A percentile compares a stretch with the other conserved stretches of the same genome.
phyloP scores from a whole-genome alignment of 495 filamentous ascomycete genomes.

The Venustampulla echinocandica region DNA sequence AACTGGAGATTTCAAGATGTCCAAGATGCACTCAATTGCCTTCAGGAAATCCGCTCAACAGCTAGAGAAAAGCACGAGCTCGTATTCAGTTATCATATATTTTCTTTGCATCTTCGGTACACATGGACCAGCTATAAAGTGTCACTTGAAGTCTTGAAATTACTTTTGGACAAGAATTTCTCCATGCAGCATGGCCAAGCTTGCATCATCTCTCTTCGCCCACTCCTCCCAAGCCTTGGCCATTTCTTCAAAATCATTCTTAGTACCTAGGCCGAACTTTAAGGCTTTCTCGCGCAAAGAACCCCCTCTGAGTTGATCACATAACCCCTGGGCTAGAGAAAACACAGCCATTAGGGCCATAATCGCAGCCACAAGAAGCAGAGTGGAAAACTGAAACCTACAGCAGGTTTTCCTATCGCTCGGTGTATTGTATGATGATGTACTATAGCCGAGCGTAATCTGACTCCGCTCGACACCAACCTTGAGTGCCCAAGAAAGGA shows the following conservation, averaged over 20 bases:
- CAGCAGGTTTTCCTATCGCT: constrained; percentile 31
- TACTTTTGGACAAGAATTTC: constrained; percentile 34
- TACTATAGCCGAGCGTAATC: constrained; percentile 29
- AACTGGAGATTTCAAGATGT: no score
- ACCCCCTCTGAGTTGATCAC: constrained; percentile 23
- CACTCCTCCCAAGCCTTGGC: constrained; percentile 34
- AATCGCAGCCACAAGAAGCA: constrained; percentile 6
- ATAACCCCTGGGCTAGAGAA: constrained; percentile 27
- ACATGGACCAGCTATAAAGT: constrained; percentile 12
- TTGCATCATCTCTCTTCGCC: constrained; percentile 28
- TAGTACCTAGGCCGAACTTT: constrained; percentile 27
- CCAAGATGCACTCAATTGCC: no score
- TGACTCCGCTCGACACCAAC: constrained; percentile 30
- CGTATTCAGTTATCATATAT: constrained; percentile 14
- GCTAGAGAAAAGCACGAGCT: no score
- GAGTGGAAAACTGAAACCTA: constrained; percentile 24
- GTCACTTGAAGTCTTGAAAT: constrained; percentile 10
- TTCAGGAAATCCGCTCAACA: no score
- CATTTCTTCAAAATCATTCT: constrained; percentile 34
- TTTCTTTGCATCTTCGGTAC: constrained; percentile 11
- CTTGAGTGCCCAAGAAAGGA: constrained; percentile 35
- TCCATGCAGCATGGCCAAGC: constrained; percentile 31
- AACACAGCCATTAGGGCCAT: constrained; percentile 10
- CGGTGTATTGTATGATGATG: constrained; percentile 30
- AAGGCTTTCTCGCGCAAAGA: constrained; percentile 26